These are phyloP conservation scores for Clitopilus passeckerianus DNA, from an alignment of 768 basidiomycete species.

Conservation along the genomic window DNA sequence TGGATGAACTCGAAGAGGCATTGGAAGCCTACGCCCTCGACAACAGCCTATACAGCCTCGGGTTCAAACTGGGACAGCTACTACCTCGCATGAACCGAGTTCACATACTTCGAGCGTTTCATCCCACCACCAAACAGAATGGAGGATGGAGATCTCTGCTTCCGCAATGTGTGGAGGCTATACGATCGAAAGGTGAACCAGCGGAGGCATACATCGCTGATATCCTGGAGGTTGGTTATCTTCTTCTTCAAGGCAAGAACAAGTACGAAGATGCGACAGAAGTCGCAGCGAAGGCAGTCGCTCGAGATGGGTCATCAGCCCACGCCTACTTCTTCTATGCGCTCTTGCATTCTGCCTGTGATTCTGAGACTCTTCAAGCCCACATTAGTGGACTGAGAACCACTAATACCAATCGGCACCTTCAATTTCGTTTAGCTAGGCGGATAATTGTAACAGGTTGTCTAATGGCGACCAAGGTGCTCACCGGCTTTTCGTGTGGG, in stretches of 20 bases:
- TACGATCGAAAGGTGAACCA: not conserved
- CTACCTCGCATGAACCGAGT: not conserved
- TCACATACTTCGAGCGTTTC: not conserved
- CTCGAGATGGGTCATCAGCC: not conserved
- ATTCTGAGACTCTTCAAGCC: not conserved
- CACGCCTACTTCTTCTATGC: not conserved
- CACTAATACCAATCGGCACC: not conserved
- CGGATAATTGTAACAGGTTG: not conserved
- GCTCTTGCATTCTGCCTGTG: not conserved
- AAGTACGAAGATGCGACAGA: not conserved
- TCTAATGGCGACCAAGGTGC: not conserved
- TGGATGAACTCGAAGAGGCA: not conserved
- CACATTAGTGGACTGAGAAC: not conserved
- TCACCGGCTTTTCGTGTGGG: not conserved
- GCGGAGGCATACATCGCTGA: not conserved
- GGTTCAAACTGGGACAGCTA: not conserved
- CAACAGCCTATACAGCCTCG: not conserved
- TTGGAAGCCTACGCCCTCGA: not conserved
- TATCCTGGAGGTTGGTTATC: not conserved
- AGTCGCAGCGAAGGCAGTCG: not conserved
- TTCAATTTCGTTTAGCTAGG: not conserved
- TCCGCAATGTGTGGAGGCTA: not conserved
- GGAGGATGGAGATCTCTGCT: not conserved
- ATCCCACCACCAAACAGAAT: not conserved
- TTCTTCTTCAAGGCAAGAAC: not conserved